Percentiles rank a stretch among this genome's conserved stretches.
phyloP scores from a whole-genome alignment of 176 grass and related monocot species.

The Aegilops bicornis region DNA sequence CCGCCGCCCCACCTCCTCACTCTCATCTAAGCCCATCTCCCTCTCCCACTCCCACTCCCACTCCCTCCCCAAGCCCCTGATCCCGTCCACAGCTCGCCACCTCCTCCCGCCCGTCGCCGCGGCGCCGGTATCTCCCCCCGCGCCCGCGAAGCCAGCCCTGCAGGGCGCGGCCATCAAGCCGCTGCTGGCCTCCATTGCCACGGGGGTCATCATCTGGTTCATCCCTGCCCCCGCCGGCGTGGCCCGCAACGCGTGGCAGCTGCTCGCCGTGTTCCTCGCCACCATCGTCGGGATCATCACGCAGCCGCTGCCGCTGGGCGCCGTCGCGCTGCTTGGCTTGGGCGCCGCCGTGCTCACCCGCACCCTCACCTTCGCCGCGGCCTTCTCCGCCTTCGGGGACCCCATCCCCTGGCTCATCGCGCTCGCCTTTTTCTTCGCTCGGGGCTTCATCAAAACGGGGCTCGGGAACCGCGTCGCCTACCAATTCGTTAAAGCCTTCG shows the following conservation, averaged over 20 bases:
- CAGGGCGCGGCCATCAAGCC: conserved; percentile 78
- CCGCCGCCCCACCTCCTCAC: conserved; percentile 24
- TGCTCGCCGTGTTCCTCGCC: conserved; percentile 85
- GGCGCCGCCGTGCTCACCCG: conserved; percentile 81
- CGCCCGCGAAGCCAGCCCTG: conserved; percentile 32
- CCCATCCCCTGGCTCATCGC: conserved; percentile 99
- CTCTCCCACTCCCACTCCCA: conserved; percentile 28
- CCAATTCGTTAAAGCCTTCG: conserved; percentile 84
- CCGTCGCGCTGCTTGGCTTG: conserved; percentile 87
- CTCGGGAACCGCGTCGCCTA: conserved; percentile 85
- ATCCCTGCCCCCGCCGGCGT: conserved; percentile 75
- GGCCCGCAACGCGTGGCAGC: conserved; percentile 83
- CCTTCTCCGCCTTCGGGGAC: conserved; percentile 95
- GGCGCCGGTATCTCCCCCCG: neutral
- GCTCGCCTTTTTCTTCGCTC: conserved; percentile 98
- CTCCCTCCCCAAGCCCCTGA: conserved; percentile 21
- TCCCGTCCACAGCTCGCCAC: neutral
- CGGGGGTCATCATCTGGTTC: conserved; percentile 71
- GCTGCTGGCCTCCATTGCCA: conserved; percentile 54
- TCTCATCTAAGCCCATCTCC: conserved; percentile 19
- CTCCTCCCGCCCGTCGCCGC: neutral
- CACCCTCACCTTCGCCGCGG: conserved; percentile 83
- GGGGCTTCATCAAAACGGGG: conserved; percentile 94
- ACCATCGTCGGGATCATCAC: conserved; percentile 97
- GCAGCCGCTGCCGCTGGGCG: conserved; percentile 94